Conservation (phyloP, 306 rosid species). For the Lathyrus oleraceus region DNA sequence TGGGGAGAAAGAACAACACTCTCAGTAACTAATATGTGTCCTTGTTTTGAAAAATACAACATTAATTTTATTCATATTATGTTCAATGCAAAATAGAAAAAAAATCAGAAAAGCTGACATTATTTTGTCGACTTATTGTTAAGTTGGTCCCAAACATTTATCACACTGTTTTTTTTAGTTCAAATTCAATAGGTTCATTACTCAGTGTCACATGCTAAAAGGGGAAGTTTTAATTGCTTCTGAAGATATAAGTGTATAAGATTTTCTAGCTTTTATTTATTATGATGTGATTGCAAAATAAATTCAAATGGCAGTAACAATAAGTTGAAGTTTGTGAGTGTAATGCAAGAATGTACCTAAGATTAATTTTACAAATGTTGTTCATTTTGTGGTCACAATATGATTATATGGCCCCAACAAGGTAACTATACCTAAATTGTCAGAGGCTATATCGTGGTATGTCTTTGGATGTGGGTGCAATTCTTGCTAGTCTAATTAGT, state of each 20-base stretch:
- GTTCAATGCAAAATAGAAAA: slow-evolving; percentile 15
- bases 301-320: slow-evolving; percentile 22
- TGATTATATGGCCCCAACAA: slow-evolving; percentile 21
- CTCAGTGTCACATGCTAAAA: slow-evolving; percentile 44
- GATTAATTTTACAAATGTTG: not conserved
- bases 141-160: slow-evolving; percentile 47
- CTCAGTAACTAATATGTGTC: slow-evolving; percentile 28
- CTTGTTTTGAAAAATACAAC: slow-evolving; percentile 42
- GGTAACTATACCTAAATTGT: slow-evolving; percentile 29
- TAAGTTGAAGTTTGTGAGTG: slow-evolving; percentile 38
- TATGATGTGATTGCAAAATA: slow-evolving; percentile 23
- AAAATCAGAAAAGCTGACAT: slow-evolving; percentile 40
- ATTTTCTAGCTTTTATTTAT: slow-evolving; percentile 18
- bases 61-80: slow-evolving; percentile 27
- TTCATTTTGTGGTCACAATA: slow-evolving; percentile 34
- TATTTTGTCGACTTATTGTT: slow-evolving; percentile 51
- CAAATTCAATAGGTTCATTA: slow-evolving; percentile 43
- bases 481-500: not conserved
- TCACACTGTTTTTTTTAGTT: slow-evolving; percentile 47
- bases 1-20: slow-evolving; percentile 40
- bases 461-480: slow-evolving; percentile 28
- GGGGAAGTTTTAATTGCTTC: slow-evolving; percentile 29
- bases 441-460: slow-evolving; percentile 18
- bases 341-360: slow-evolving; percentile 29
- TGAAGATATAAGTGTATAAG: slow-evolving; percentile 12